Base-by-base conservation (phyloP, 768 basidiomycete genomes). In the Psilocybe subaeruginosa region DNA sequence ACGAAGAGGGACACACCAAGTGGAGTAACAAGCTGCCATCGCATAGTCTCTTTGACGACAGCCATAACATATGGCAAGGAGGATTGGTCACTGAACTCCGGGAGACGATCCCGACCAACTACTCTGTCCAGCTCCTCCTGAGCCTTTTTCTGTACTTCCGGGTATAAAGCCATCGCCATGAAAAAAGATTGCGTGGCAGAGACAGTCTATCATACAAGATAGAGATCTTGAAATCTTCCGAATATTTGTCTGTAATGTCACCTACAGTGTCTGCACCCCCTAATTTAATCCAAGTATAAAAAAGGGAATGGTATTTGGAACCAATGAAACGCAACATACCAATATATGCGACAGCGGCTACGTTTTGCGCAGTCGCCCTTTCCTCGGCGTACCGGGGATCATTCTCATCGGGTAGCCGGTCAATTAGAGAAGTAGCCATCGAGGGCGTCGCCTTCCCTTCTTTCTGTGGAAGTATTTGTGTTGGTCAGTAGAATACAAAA, bases 71-170 rank as follows among this genome's bases (percentile, higher is more conserved):
- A 78, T 1, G 75, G 77, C 7, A 78, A 66, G 9, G 54, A 49
- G 5, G 54, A 58, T 16, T 65, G 56, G 58, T 80, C 78, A 2
- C 65, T 65, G 46, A 71, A 62, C 4, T 63, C 69, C 3, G 74
- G 73, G 9, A 79, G 70, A 4, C 74, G 71, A 4, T 61, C 64
- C n/a, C 49, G 47, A 14, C 76, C 76, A 8, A 74, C 52, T 8
- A 73, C 61, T 0, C 47, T 45, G 61, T 79, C 74, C 29, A 79
- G 65, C 58, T 78, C 78, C 4, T 58, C 66, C 48, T 78, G 78
- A 1, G 72, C 75, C 35, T 59, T 64, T 35, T 58, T 64, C 51
- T 72, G 69, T 0, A 69, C 62, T 8, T 71, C 71, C 9, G 74
- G 73, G 54, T 72, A 56, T 5, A 63, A 52, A 1, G 66, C 56